These are phyloP conservation scores for Aegilops tauschii DNA, from an alignment of 176 grass and related monocot genomes.

Conservation along the genomic window DNA sequence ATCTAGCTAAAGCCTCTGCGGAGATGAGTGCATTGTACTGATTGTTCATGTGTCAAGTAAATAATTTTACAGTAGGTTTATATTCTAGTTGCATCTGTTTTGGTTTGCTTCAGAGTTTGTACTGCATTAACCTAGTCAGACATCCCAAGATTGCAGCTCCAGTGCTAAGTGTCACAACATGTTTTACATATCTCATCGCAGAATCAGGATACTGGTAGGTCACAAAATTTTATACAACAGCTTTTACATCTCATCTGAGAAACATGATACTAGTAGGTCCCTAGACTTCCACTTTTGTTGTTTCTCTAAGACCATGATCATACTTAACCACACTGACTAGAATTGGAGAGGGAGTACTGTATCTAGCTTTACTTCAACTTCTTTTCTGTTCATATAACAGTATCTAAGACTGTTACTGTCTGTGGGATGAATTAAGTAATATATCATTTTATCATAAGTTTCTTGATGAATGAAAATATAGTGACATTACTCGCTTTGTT, in stretches of 20 bases:
- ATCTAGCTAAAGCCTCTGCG: not conserved
- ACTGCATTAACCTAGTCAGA: not conserved
- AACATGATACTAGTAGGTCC: not conserved
- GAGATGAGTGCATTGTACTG: not conserved
- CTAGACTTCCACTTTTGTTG: not conserved
- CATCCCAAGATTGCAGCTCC: not conserved
- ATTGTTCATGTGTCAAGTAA: not conserved
- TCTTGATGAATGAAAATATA: not conserved
- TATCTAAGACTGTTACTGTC: not conserved
- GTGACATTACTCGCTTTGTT: not conserved
- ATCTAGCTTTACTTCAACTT: not conserved
- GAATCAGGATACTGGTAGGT: not conserved
- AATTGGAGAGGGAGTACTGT: not conserved
- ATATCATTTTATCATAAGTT: not conserved
- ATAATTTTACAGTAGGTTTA: not conserved
- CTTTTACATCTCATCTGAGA: not conserved
- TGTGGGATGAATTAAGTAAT: not conserved
- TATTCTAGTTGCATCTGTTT: not conserved
- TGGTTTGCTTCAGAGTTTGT: not conserved
- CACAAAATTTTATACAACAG: not conserved
- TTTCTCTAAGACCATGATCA: not conserved
- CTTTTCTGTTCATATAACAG: not conserved
- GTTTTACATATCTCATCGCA: not conserved
- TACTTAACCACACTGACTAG: no score
- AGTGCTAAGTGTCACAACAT: not conserved